Evolutionary conservation across 1,139 yeast species (phyloP).

Genomic region (Suhomyces terraborum): DNA sequence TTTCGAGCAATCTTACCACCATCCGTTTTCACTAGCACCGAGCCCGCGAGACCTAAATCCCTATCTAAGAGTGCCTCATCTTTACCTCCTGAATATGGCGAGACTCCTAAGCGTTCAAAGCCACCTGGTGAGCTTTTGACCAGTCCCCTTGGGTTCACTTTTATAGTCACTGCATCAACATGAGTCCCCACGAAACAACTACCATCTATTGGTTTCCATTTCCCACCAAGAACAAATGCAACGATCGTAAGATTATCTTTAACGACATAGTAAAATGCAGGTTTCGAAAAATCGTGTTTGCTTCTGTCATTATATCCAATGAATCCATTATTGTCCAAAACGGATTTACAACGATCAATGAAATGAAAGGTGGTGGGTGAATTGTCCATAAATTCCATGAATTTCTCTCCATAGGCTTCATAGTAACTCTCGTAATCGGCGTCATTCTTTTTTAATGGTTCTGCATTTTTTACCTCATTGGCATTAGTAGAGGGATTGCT

Average conservation of each 20-base stretch:
- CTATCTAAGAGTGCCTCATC: constrained; percentile 44
- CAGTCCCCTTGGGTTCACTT: constrained; percentile 36
- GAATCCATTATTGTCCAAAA: constrained; percentile 35
- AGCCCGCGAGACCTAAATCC: constrained; percentile 52
- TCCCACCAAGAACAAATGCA: constrained; percentile 43
- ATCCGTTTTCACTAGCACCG: constrained; percentile 32
- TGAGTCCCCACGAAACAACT: constrained; percentile 47
- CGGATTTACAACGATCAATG: constrained; percentile 29
- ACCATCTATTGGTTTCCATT: constrained; percentile 43
- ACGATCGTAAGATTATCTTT: constrained; percentile 41
- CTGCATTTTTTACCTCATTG: background rate
- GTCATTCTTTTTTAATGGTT: background rate
- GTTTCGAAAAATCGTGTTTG: constrained; percentile 8
- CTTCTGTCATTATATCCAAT: constrained; percentile 29
- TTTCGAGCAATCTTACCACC: constrained; percentile 28
- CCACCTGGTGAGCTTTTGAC: constrained; percentile 30
- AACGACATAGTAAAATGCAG: constrained; percentile 32
- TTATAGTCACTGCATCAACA: constrained; percentile 44
- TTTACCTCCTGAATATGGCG: constrained; percentile 45
- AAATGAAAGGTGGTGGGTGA: constrained; percentile 50
- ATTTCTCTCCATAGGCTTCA: constrained; percentile 30
- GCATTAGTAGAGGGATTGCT: background rate
- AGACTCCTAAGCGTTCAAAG: constrained; percentile 46
- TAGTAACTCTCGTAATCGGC: constrained; percentile 15
- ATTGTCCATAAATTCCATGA: constrained; percentile 39